Evolutionary conservation across 768 basidiomycete species (phyloP), one percentile per base, ranked within the genome.

Genomic region (Termitomyces heimii): DNA sequence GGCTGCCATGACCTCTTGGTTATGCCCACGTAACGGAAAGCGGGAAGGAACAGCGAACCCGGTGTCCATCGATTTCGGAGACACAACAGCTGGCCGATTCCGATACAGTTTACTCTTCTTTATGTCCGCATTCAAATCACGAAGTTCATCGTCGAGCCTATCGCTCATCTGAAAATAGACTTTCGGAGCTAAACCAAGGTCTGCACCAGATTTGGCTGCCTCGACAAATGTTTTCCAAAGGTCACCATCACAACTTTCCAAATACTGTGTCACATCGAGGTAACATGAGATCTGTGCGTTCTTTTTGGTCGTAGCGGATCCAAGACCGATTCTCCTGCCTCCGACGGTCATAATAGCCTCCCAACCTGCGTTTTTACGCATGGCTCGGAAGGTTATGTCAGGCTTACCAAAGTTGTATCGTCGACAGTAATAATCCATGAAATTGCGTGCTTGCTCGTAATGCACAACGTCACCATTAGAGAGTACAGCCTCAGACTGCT

Each of bases 371-470:
- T 64, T 44, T 42, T 66, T 62, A 22, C 56, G 59, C 16, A 58
- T 16, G 60, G 75, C 74, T 1, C 73, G 70, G 58, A 80, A 88
- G 14, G 78, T 76, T 58, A 96, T 71, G 49, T 89, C 87, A 2
- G 92, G 92, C 60, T 81, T 82, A 10, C 79, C 76, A 65, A 94
- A 94, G 26, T 75, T 74, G 68, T 84, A 97, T 35, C 84, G 78
- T 45, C 84, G 81, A 67, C 94, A 96, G 65, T 98, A 98, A 69
- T 89, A 98, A 61, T 95, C 94, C 88, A 97, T 94, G 75, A 98
- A 98, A 58, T 81, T 83, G 49, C 88, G 83, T 3, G 93, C 92
- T 52, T 80, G 80, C 52, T 92, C 89, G 51, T 86, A 86, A 7
- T 73, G 74, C 60, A 94, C 80, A 22, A 71, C 64, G 12, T 82